A percentile compares a stretch with the other conserved stretches of the same genome.
These are phyloP conservation scores for Rosa hybrid DNA, from an alignment of 331 rosid species.

Conservation along the genomic window DNA sequence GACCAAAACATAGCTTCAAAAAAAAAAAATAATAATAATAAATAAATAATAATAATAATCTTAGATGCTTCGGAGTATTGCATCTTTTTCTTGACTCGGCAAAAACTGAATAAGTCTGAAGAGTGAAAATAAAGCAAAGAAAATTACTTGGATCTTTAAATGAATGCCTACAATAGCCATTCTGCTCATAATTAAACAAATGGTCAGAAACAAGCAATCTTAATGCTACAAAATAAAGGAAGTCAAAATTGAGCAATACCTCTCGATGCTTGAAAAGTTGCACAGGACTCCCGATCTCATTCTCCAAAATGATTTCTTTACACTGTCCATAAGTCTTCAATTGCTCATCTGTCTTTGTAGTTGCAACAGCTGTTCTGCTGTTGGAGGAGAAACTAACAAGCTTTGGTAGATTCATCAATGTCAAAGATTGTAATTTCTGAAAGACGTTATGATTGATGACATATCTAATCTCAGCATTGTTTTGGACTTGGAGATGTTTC, in stretches of 20 bases:
- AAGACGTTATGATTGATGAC: not conserved
- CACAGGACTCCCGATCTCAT: not conserved
- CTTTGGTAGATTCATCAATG: not conserved
- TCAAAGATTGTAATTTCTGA: conserved; percentile 4
- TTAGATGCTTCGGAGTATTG: too few relatives aligned
- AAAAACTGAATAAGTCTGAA: too few relatives aligned
- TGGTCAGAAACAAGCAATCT: too few relatives aligned
- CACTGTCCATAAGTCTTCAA: not conserved
- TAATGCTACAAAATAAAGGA: not conserved
- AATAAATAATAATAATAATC: too few relatives aligned
- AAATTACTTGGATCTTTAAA: too few relatives aligned
- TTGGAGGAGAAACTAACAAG: conserved; percentile 1
- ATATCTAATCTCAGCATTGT: not conserved
- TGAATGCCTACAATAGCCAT: too few relatives aligned
- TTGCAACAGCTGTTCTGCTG: not conserved
- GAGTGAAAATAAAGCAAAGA: too few relatives aligned
- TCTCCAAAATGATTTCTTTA: not conserved
- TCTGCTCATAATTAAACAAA: too few relatives aligned
- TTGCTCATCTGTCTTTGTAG: not conserved
- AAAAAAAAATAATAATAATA: too few relatives aligned
- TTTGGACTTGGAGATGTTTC: not conserved
- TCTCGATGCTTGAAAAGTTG: not conserved
- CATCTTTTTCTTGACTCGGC: too few relatives aligned
- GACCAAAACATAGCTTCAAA: too few relatives aligned
- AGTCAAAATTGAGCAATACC: not conserved